Conservation (phyloP, 306 rosid species). For the Castanea mollissima region DNA sequence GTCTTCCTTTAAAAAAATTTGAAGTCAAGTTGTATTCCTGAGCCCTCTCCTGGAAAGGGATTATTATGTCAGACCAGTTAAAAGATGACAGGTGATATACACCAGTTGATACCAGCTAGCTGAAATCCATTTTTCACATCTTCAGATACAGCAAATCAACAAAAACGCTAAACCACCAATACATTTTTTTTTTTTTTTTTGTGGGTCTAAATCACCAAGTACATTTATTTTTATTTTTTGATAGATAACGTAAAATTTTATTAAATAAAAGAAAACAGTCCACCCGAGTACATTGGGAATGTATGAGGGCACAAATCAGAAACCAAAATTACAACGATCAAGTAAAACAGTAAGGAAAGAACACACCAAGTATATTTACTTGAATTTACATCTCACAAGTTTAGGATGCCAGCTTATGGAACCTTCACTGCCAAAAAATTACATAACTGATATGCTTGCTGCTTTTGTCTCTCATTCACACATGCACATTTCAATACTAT, state of each 20-base stretch:
- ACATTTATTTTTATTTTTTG: neutral
- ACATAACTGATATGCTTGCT: neutral
- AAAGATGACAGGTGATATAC: neutral
- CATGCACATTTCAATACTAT: neutral
- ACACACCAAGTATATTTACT: neutral
- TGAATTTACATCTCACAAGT: neutral
- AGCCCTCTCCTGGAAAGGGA: slow-evolving; percentile 58
- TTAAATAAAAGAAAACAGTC: no score
- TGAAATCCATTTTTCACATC: neutral
- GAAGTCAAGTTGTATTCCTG: slow-evolving; percentile 49
- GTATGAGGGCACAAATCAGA: no score
- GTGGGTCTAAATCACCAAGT: no score
- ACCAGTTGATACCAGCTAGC: neutral
- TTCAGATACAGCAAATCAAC: neutral
- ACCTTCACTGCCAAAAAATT: neutral
- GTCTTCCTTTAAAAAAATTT: slow-evolving; percentile 48
- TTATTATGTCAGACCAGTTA: slow-evolving; percentile 13
- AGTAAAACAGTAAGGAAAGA: no score
- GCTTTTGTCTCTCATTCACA: neutral
- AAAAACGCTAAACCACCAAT: neutral
- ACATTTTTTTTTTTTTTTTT: neutral
- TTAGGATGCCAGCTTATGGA: neutral
- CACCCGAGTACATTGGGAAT: no score
- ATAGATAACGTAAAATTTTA: no score
- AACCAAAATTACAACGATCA: no score